Base-by-base conservation (phyloP, 257 asterid species). In the Rubia yunnanensis region DNA sequence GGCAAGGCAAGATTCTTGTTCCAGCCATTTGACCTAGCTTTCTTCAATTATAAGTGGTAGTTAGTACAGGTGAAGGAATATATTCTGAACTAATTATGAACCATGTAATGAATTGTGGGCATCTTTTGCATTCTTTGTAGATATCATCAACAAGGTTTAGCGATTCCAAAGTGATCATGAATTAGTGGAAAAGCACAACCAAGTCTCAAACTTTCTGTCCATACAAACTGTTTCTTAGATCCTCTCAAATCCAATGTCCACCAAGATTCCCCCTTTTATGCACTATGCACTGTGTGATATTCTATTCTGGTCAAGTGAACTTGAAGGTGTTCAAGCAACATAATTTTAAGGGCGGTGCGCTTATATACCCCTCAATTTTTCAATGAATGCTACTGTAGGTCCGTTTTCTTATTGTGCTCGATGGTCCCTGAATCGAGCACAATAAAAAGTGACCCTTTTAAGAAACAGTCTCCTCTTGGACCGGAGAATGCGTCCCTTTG, bases 231-330 rank as follows among this genome's bases (percentile, higher is more conserved):
- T 14, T 44, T 44, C 52, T 44, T 32, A 36, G 69, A 54, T 70
- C 49, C 55, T 49, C 49, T 27, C 57, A 68, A 34, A 44, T 44
- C 52, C 52, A 44, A 32, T 18, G 63, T 41, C 65, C 64, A 30
- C 63, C 31, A 52, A 62, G 74, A 70, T 63, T 62, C 64, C 35
- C 34, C 56, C 55, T 50, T 22, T 22, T 59, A 3, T 34, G 48
- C 69, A 63, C 48, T 36, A 18, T 15, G 20, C 39, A 57, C 32
- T 57, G 34, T 57, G 38, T 18, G 36, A 8, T 35, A 24, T 50
- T 39, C 56, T 61, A 2, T 49, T 61, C 46, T 35, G 32, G 60
- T 50, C 50, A 62, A 60, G 73, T 48, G 44, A 61, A 26, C 57
- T 50, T 5, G 57, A 32, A 10, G 32, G 17, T 5, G 26, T 26